Base-by-base conservation (phyloP, 352 stramenopile genomes). In the Globisporangium abappressorium region DNA sequence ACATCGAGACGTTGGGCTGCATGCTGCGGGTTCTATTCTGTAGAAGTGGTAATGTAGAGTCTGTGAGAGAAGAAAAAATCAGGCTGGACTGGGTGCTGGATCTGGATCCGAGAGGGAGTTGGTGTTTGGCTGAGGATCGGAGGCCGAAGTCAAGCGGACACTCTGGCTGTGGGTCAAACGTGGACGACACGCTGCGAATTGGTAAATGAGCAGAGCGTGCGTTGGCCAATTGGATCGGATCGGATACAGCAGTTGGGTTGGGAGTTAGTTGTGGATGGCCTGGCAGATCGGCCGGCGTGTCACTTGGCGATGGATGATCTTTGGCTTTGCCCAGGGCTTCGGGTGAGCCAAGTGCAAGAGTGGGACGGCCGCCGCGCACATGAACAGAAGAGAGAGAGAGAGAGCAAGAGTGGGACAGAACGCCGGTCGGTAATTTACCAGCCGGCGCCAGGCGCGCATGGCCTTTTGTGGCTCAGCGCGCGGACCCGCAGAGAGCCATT, bases 261-360 rank as follows among this genome's bases (percentile, higher is more conserved):
- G 12, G 18, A 5, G 20, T 24, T 53, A 11, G 6, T 20, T 61
- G 30, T 36, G 56, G 56, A 47, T 62, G 56, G 56, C 20, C 26
- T 59, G 12, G 36, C 15, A 7, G 43, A 51, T 51, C 43, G 43
- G 41, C 36, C 58, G 41, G 38, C 58, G 58, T 55, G 58, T 64
- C 43, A 54, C 58, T 53, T 64, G 58, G 38, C 20, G 34, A 20
- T 15, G n/a, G 57, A 26, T 55, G 41, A 56, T 56, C 59, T 57
- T 30, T 22, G 15, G 43, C 18, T 43, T 38, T 47, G 41, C 9
- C 33, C 41, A 28, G 33, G 24, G 24, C 30, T 33, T 41, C 22
- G 6, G 56, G 15, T 26, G 57, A 63, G 36, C 38, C 59, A 64
- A 64, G 41, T 56, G 15, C 59, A 64, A 62, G 30, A 62, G 55